Base-by-base conservation (phyloP, 805 yeast genomes). In the Zygoascus flipseniorum region DNA sequence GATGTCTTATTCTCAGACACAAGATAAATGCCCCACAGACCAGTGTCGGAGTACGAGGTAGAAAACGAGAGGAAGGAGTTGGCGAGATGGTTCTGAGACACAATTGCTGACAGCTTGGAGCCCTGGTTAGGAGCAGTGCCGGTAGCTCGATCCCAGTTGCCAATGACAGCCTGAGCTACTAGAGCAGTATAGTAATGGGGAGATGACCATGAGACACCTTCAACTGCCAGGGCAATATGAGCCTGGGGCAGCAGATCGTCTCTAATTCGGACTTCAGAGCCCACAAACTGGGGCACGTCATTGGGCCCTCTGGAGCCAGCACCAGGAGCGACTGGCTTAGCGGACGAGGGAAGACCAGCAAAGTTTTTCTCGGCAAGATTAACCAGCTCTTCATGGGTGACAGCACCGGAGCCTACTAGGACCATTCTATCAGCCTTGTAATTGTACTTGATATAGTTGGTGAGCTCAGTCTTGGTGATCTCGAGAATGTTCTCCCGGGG, bases 351-450 rank as follows among this genome's bases (percentile, higher is more conserved):
- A 46, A 73, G 65, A 47, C 59, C 54, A 32, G 81, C 75, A 68
- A 93, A 93, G 64, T 81, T 79, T 66, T 80, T 74, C 59, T 83
- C 77, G 2, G 97, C 98, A 55, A 82, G 76, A 58, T 75, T 65
- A 26, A 89, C 96, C 53, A 93, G 79, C 58, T 85, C 82, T 8
- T 83, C 86, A 71, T 93, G 99, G 62, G 88, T 81, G 23, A 93
- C 95, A 46, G 90, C 85, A 20, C 99, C 99, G 1, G 95, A 63
- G 43, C 97, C 98, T 43, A 90, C 96, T n/a, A 93, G 76, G 1
- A 93, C 98, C 98, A 93, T 93, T 65, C 98, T 77, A 71, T 93
- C 97, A 43, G 97, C 96, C 65, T 86, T 86, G 72, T 93, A 93
- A 74, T 93, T 93, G 43, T 84, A 81, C 35, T 77, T 72, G 64